A percentile compares a stretch with the other conserved stretches of the same genome.
Conservation (phyloP, 2,329 filamentous ascomycete genomes). For the Paracoccidioides brasiliensis region DNA sequence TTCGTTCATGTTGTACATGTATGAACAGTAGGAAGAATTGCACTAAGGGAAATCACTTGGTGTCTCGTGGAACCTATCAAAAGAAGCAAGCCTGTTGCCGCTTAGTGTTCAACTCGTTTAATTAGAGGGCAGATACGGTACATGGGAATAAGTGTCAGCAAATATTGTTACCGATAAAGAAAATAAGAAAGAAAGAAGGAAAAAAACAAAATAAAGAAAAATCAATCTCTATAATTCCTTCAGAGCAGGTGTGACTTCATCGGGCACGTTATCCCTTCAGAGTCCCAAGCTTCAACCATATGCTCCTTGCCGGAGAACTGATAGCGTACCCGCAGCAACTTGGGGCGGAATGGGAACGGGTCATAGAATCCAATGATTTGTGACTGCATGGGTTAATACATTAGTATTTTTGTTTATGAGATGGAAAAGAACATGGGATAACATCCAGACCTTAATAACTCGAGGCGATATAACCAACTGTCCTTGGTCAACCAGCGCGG, state of each 20-base stretch:
- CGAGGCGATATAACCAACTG: conserved; percentile 27
- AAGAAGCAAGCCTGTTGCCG: no score
- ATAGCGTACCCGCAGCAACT: conserved; percentile 31
- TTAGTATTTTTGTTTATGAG: conserved; percentile 12
- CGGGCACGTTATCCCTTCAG: conserved; percentile 26
- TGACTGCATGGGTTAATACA: conserved; percentile 18
- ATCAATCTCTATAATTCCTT: not conserved
- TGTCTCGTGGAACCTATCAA: not conserved
- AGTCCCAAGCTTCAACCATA: conserved; percentile 25
- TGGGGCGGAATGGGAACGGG: conserved; percentile 29
- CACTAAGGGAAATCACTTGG: no score
- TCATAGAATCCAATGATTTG: conserved; percentile 33
- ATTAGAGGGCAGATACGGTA: no score
- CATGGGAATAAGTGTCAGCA: no score
- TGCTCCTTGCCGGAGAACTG: conserved; percentile 28
- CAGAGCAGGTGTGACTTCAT: conserved; percentile 25
- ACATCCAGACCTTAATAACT: conserved; percentile 21
- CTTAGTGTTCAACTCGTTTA: no score
- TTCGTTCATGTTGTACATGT: not conserved
- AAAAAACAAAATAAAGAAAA: not conserved
- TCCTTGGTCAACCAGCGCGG: conserved; percentile 30
- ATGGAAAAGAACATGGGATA: not conserved
- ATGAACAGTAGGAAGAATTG: no score
- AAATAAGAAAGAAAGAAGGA: not conserved
- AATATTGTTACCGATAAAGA: not conserved